Conservation (phyloP, 441 rosid genomes). For the Populus trichocarpa region DNA sequence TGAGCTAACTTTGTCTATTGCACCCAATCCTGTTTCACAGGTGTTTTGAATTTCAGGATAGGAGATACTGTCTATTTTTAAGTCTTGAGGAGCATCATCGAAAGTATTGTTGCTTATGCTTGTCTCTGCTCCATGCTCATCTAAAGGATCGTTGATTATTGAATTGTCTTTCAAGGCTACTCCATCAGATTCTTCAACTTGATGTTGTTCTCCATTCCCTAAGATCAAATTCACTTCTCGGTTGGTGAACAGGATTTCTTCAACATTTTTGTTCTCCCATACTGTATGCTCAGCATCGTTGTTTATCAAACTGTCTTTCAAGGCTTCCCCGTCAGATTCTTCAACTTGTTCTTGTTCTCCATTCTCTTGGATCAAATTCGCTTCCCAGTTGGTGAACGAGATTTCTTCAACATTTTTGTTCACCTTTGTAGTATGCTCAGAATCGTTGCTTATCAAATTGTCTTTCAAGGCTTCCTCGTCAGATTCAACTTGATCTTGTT, state of each 20-base stretch:
- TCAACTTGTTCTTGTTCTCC: neutral
- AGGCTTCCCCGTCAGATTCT: neutral
- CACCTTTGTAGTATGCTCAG: neutral
- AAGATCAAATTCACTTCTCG: neutral
- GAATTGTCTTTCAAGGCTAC: neutral
- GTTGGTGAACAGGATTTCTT: neutral
- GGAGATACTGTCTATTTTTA: slow-evolving; percentile 5
- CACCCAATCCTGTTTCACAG: neutral
- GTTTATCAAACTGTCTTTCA: neutral
- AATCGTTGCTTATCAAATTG: slow-evolving; percentile 5
- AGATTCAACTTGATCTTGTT: neutral
- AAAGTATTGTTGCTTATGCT: neutral
- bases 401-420: neutral
- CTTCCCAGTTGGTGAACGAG: neutral
- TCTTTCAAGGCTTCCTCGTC: neutral
- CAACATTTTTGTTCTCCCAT: neutral
- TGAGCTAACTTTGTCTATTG: neutral
- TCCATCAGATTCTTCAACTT: neutral
- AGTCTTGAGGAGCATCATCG: neutral
- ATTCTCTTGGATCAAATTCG: slow-evolving; percentile 12
- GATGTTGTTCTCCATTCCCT: slow-evolving; percentile 3
- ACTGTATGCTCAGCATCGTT: neutral
- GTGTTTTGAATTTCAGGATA: neutral
- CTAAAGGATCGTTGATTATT: neutral
- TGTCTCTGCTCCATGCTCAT: neutral